These are phyloP conservation scores for Ceriops decandra DNA, from an alignment of 345 rosid genomes.

Conservation along the genomic window DNA sequence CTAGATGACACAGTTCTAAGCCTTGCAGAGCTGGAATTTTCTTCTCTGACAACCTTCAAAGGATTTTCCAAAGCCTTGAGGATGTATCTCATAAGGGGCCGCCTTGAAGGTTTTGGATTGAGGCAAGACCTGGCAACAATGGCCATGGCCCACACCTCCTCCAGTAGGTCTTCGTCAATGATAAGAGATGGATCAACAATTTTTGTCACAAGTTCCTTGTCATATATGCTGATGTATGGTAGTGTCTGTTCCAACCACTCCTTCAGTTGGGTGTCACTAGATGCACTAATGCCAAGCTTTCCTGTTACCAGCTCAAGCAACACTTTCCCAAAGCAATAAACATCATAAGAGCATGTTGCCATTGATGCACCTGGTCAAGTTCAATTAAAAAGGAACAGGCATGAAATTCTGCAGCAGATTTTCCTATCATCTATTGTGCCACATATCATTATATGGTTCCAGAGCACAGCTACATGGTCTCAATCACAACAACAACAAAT, in stretches of 20 bases:
- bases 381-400: not conserved
- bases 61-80: slow-evolving; percentile 94
- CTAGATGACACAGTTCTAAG: slow-evolving; percentile 83
- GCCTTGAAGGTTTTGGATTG: slow-evolving; percentile 83
- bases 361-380: slow-evolving; percentile 47
- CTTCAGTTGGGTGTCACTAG: slow-evolving; percentile 52
- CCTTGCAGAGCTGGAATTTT: slow-evolving; percentile 61
- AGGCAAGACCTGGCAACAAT: slow-evolving; percentile 92
- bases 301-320: slow-evolving; percentile 94
- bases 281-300: slow-evolving; percentile 74
- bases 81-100: slow-evolving; percentile 91
- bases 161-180: slow-evolving; percentile 86
- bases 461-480: too few species aligned
- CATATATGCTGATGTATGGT: slow-evolving; percentile 73
- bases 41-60: slow-evolving; percentile 83
- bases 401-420: too few species aligned
- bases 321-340: slow-evolving; percentile 94
- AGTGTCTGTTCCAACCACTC: slow-evolving; percentile 72
- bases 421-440: too few species aligned
- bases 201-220: slow-evolving; percentile 86
- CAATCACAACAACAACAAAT: too few species aligned
- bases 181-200: slow-evolving; percentile 84
- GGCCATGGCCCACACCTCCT: slow-evolving; percentile 99
- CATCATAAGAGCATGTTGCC: slow-evolving; percentile 72
- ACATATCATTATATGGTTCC: too few species aligned